Conservation (phyloP, 805 yeast species). For the Yamadazyma sp. region DNA sequence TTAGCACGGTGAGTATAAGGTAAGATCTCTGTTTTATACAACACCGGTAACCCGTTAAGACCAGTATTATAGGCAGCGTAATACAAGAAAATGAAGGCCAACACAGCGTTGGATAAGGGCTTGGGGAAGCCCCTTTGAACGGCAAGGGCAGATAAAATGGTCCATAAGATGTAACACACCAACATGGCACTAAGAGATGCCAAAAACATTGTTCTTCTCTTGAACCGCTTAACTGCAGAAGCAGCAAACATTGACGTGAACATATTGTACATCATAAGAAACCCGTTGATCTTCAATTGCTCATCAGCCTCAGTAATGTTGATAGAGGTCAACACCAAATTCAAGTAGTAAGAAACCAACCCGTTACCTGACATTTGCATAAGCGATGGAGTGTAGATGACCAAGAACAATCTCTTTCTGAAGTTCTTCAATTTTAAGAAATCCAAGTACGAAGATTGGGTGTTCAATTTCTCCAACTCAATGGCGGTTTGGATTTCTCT, state of each 20-base stretch:
- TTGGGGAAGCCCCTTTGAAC: slow-evolving; percentile 18
- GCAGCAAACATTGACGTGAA: slow-evolving; percentile 24
- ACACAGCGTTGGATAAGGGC: slow-evolving; percentile 17
- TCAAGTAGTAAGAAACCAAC: slow-evolving; percentile 50
- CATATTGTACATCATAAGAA: slow-evolving; percentile 48
- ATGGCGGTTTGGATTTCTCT: slow-evolving; percentile 13
- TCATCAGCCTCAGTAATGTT: slow-evolving; percentile 47
- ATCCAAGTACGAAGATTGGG: slow-evolving; percentile 7
- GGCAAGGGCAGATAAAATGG: slow-evolving; percentile 21
- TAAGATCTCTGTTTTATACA: slow-evolving; percentile 45
- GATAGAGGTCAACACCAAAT: slow-evolving; percentile 49
- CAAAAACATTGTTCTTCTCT: slow-evolving; percentile 29
- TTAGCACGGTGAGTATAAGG: slow-evolving; percentile 41
- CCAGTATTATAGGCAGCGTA: slow-evolving; percentile 22
- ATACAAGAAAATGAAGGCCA: slow-evolving; percentile 26
- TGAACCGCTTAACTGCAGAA: slow-evolving; percentile 18
- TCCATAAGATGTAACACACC: slow-evolving; percentile 24
- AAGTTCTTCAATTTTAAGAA: slow-evolving; percentile 7
- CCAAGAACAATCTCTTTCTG: slow-evolving; percentile 10
- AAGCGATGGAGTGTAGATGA: slow-evolving; percentile 5
- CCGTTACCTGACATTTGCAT: slow-evolving; percentile 47
- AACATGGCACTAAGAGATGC: slow-evolving; percentile 26
- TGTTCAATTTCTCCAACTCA: slow-evolving; percentile 13
- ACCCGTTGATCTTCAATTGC: slow-evolving; percentile 52
- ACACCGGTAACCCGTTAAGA: slow-evolving; percentile 48